A percentile compares a stretch with the other conserved stretches of the same genome.
phyloP scores from a whole-genome alignment of 441 rosid genomes.

The Gossypium aridum region DNA sequence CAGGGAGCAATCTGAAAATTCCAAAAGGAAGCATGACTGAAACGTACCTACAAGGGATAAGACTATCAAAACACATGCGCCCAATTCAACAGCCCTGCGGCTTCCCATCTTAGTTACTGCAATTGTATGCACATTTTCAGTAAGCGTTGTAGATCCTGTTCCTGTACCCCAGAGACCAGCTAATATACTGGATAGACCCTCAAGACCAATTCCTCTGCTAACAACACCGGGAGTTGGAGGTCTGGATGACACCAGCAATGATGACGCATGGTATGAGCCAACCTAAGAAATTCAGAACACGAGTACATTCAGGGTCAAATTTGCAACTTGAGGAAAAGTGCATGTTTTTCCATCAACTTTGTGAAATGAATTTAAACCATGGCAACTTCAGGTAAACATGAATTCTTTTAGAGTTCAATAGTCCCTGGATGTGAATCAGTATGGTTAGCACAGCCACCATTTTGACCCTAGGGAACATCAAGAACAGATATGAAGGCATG shows the following conservation, averaged over 20 bases:
- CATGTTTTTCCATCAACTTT: not conserved
- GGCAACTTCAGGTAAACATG: not conserved
- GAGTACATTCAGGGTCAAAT: slow-evolving; percentile 2
- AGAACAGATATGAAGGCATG: not conserved
- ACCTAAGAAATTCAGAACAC: slow-evolving; percentile 40
- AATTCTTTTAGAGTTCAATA: not conserved
- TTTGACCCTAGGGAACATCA: not conserved
- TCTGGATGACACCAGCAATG: slow-evolving; percentile 76
- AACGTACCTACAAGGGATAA: slow-evolving; percentile 78
- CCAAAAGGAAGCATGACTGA: slow-evolving; percentile 14
- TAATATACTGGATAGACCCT: slow-evolving; percentile 78
- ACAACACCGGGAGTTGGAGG: slow-evolving; percentile 92
- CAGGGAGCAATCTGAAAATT: not conserved
- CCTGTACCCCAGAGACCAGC: slow-evolving; percentile 99
- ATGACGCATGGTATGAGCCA: slow-evolving; percentile 93
- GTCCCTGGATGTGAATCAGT: not conserved
- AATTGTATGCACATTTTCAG: slow-evolving; percentile 94
- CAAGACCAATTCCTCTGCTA: slow-evolving; percentile 91
- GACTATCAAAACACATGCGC: slow-evolving; percentile 66
- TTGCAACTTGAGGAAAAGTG: not conserved
- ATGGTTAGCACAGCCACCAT: not conserved
- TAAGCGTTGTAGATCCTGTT: slow-evolving; percentile 84
- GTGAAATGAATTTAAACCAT: not conserved
- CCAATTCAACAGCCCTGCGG: slow-evolving; percentile 85
- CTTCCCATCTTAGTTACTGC: slow-evolving; percentile 99